Conservation (phyloP, 1,284 basidiomycete genomes). For the Salmacisia buchloeana region DNA sequence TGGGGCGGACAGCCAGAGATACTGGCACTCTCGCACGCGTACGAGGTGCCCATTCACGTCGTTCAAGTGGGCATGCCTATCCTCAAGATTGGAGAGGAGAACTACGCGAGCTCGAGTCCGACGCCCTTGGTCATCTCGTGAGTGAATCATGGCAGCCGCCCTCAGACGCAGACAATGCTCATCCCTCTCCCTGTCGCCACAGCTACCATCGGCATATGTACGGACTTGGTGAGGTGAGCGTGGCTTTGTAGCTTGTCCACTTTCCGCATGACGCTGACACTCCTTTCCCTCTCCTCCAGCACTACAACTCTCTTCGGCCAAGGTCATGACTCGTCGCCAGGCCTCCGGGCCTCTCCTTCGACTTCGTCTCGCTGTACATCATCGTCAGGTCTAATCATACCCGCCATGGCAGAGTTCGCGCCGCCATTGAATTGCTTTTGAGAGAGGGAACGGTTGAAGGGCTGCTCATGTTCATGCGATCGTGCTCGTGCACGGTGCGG, state of each 20-base stretch:
- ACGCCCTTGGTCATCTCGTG: constrained; percentile 32
- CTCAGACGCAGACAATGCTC: background rate
- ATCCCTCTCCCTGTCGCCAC: background rate
- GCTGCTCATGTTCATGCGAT: background rate
- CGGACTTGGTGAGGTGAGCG: constrained; percentile 39
- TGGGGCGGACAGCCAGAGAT: constrained; percentile 99
- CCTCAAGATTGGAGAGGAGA: constrained; percentile 67
- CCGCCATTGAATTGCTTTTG: background rate
- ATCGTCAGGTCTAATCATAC: too few relatives aligned
- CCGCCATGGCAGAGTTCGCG: too few relatives aligned
- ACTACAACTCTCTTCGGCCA: constrained; percentile 45
- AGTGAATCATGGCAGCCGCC: background rate
- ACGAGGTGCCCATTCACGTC: constrained; percentile 80
- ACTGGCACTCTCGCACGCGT: constrained; percentile 77
- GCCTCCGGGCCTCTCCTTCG: background rate
- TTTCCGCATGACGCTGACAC: background rate
- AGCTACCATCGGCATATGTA: constrained; percentile 46
- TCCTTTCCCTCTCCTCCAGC: constrained; percentile 12
- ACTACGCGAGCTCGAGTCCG: constrained; percentile 19
- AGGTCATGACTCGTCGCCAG: background rate
- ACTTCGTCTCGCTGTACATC: too few relatives aligned
- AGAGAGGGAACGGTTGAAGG: too few relatives aligned
- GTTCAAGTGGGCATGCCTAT: constrained; percentile 76
- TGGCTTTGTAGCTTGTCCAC: background rate
- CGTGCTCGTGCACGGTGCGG: background rate